Conservation (phyloP, 495 filamentous ascomycete genomes). For the Tirmania nivea region DNA sequence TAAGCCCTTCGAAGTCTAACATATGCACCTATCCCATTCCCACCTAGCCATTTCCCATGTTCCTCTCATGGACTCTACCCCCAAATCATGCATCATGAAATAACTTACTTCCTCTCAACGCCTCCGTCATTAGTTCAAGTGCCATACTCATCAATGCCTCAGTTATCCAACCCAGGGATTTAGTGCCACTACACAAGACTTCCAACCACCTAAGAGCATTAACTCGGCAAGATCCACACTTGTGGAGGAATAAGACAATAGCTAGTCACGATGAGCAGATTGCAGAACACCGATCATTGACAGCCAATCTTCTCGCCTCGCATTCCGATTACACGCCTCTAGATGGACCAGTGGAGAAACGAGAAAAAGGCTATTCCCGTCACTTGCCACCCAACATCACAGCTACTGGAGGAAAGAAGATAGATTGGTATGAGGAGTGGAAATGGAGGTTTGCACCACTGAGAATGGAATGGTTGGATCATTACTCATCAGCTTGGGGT, state of each 20-base stretch:
- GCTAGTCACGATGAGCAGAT: neutral
- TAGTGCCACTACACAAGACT: conserved; percentile 14
- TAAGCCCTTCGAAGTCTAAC: too few species aligned
- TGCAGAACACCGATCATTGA: neutral
- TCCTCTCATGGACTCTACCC: too few species aligned
- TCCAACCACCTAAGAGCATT: conserved; percentile 11
- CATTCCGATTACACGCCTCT: neutral
- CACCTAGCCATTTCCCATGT: too few species aligned
- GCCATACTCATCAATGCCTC: neutral
- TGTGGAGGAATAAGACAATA: conserved; percentile 7
- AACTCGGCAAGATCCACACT: conserved; percentile 11
- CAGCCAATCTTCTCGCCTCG: neutral
- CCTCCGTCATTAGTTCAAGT: neutral
- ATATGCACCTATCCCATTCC: too few species aligned
- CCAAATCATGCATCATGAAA: neutral
- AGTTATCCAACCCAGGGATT: conserved; percentile 13
- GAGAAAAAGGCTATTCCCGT: neutral
- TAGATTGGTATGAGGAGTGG: conserved; percentile 19
- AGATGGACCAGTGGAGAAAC: neutral
- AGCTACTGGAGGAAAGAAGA: neutral
- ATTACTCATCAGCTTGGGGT: neutral
- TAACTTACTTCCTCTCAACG: neutral
- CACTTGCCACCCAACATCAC: neutral
- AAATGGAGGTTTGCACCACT: conserved; percentile 16
- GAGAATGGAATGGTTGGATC: conserved; percentile 12